Evolutionary conservation across 2,329 filamentous ascomycete species (phyloP).

Genomic region (Arthrobotrys sphaeroides): DNA sequence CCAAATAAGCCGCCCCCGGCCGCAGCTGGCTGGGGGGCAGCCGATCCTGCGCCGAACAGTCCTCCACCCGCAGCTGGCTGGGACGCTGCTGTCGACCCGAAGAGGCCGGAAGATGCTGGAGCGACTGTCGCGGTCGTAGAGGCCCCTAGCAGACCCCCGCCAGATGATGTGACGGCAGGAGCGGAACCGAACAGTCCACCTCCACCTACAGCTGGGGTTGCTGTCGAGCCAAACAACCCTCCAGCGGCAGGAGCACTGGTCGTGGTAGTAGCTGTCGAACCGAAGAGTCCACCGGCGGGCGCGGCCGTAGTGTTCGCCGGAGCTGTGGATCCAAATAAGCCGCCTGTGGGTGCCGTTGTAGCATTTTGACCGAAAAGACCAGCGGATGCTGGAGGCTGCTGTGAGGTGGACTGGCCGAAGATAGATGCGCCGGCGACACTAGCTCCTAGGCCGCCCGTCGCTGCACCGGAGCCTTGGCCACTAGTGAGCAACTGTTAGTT

Average conservation of each 20-base stretch:
- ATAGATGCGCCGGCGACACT: conserved; percentile 28
- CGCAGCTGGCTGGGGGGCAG: conserved; percentile 8
- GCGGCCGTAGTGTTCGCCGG: conserved; percentile 29
- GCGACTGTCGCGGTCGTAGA: background rate
- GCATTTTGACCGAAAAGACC: conserved; percentile 54
- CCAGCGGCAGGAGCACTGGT: conserved; percentile 27
- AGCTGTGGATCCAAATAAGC: conserved; percentile 54
- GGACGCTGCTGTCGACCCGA: conserved; percentile 24
- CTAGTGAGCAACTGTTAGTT: conserved; percentile 6
- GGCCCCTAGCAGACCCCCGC: conserved; percentile 22
- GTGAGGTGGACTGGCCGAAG: conserved; percentile 38
- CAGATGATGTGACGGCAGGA: conserved; percentile 6
- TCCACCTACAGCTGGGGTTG: conserved; percentile 30
- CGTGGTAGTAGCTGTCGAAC: conserved; percentile 3
- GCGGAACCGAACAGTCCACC: conserved; percentile 39
- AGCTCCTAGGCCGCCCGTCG: conserved; percentile 49
- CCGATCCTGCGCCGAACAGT: conserved; percentile 34
- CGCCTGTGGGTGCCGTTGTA: conserved; percentile 47
- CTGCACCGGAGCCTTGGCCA: conserved; percentile 36
- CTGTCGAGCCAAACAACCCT: conserved; percentile 24
- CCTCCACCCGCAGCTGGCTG: conserved; percentile 9
- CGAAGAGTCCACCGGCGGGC: conserved; percentile 21
- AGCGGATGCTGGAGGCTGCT: conserved; percentile 42
- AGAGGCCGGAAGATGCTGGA: conserved; percentile 19
- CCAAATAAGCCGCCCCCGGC: conserved; percentile 30